A percentile compares a stretch with the other conserved stretches of the same genome.
Conservation (phyloP, 345 rosid species). For the Psidium guajava region DNA sequence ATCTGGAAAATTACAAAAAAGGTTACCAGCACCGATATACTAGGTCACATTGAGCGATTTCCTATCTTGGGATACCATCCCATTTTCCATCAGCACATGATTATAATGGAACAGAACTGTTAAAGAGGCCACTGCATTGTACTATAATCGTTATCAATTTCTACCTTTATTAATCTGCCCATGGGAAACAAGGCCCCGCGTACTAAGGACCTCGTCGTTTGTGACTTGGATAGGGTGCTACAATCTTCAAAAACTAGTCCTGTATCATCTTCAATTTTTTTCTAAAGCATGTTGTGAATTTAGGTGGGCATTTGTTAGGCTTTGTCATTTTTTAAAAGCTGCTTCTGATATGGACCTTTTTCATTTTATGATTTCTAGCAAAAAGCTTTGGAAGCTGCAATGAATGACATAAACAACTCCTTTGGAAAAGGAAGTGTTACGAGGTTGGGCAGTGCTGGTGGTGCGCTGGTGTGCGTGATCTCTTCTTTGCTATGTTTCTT, state of each 20-base stretch:
- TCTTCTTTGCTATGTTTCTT: not conserved
- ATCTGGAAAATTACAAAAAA: not conserved
- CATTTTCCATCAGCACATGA: not conserved
- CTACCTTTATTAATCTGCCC: not conserved
- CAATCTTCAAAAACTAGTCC: not conserved
- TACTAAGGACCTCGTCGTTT: not conserved
- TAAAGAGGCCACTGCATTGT: not conserved
- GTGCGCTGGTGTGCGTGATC: slow-evolving; percentile 73
- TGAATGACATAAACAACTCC: slow-evolving; percentile 81
- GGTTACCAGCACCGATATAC: not conserved
- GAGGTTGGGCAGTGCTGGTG: slow-evolving; percentile 92
- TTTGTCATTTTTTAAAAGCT: not conserved
- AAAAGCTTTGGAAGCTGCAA: slow-evolving; percentile 91
- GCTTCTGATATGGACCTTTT: not conserved
- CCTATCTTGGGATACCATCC: not conserved
- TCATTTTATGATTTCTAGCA: slow-evolving; percentile 32
- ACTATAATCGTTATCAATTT: not conserved
- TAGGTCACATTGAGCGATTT: not conserved
- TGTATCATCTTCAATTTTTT: not conserved
- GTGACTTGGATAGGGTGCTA: not conserved
- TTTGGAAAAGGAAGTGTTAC: slow-evolving; percentile 97
- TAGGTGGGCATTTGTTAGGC: not conserved
- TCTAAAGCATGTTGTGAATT: rapidly evolving
- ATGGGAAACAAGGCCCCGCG: not conserved
- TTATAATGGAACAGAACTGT: not conserved